These are phyloP conservation scores for Dendrobium nobile DNA, from an alignment of 106 monocot species.

Conservation along the genomic window DNA sequence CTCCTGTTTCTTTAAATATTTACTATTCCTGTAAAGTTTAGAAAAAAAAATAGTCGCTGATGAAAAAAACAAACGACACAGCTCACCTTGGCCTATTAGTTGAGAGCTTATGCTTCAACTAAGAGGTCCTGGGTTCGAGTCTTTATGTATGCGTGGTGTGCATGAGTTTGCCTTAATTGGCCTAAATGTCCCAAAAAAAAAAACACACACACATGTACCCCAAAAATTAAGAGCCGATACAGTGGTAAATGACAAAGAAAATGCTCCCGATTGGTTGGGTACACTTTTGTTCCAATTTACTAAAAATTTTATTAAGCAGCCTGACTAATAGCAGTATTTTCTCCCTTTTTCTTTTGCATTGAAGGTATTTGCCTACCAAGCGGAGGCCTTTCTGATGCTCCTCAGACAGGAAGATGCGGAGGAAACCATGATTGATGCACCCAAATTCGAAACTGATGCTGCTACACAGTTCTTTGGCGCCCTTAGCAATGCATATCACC, in stretches of 20 bases:
- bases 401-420: conserved; percentile 67
- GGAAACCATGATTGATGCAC: conserved; percentile 22
- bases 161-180: no score
- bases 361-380: conserved; percentile 67
- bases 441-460: conserved; percentile 44
- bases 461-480: conserved; percentile 52
- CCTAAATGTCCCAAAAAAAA: no score
- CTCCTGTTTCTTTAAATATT: neutral
- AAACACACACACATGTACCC: no score
- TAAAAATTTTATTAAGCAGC: neutral
- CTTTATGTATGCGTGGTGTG: no score
- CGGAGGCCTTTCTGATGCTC: conserved; percentile 75
- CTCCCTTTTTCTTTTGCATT: neutral
- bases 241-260: no score
- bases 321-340: neutral
- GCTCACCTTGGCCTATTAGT: no score
- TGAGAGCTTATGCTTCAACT: no score
- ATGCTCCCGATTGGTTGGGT: no score
- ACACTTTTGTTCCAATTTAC: neutral
- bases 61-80: no score
- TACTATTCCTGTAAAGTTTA: neutral
- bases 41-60: no score
- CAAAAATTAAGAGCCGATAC: no score
- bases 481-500: conserved; percentile 34
- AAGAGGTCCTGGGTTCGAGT: no score